These are phyloP conservation scores for Candida maesae DNA, from an alignment of 805 yeast genomes.

Conservation along the genomic window DNA sequence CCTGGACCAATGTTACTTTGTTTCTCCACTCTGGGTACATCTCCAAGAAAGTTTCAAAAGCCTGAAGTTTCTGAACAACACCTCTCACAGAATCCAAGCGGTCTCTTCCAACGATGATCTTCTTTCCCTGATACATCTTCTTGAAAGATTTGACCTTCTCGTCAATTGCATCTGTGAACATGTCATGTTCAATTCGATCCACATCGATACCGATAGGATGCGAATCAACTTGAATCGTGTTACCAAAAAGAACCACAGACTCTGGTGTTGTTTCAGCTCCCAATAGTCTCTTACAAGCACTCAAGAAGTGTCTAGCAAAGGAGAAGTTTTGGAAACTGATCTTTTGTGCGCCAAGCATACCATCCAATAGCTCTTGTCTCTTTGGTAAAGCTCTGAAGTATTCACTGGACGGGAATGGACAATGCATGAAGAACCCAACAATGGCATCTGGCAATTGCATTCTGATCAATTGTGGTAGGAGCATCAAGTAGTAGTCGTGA, in stretches of 20 bases:
- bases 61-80: slow-evolving; percentile 87
- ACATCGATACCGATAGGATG: slow-evolving; percentile 91
- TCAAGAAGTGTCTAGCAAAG: slow-evolving; percentile 85
- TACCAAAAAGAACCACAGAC: slow-evolving; percentile 69
- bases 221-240: slow-evolving; percentile 66
- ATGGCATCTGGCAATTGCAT: slow-evolving; percentile 73
- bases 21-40: slow-evolving; percentile 92
- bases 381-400: slow-evolving; percentile 87
- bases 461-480: slow-evolving; percentile 82
- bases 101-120: slow-evolving; percentile 91
- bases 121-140: slow-evolving; percentile 58
- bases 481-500: slow-evolving; percentile 87
- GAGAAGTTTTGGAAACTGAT: slow-evolving; percentile 84
- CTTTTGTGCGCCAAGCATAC: slow-evolving; percentile 85
- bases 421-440: slow-evolving; percentile 89
- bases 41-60: slow-evolving; percentile 81
- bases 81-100: slow-evolving; percentile 90
- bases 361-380: slow-evolving; percentile 78
- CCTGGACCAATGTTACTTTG: slow-evolving; percentile 85
- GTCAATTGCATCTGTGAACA: slow-evolving; percentile 44
- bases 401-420: slow-evolving; percentile 95
- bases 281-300: slow-evolving; percentile 82
- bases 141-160: slow-evolving; percentile 63
- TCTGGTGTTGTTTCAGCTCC: slow-evolving; percentile 58
- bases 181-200: slow-evolving; percentile 57